Evolutionary conservation across 1,284 basidiomycete species (phyloP), one percentile per base, ranked within the genome.

Genomic region (Tetrapyrgos nigripes): DNA sequence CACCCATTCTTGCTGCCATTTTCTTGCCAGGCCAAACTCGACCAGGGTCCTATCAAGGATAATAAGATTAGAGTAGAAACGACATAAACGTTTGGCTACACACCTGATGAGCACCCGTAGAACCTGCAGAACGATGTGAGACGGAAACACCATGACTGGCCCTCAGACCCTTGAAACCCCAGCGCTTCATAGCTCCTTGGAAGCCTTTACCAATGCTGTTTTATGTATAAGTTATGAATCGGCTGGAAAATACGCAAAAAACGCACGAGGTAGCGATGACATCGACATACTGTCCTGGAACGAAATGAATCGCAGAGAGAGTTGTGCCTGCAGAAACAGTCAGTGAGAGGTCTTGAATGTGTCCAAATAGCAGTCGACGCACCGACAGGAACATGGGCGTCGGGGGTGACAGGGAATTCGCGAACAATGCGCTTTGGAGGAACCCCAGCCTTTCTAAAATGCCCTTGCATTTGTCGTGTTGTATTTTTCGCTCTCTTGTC

Each of bases 121-220:
- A 93, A 71, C 97, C 97, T 46, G 89, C 87, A 26, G 92, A 91
- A 72, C 97, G 91, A 83, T 99, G 97, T 27, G 94, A 94, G 66
- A 96, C 75, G 59, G 97, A 98, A 50, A 94, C 93, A 92, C 97
- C 97, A 75, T 99, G 97, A 75, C 94, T 94, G 2, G 95, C 96
- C 57, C 91, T 86, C 33, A 96, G 79, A 78, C 97, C 97, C 68
- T 89, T 86, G 79, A 97, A 99, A 48, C 91, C 91, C 88, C 94
- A 96, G 49, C 95, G 84, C 77, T 99, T 99, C 97, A 99, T 99
- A 47, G 85, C 89, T 71, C 97, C 97, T 66, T 95, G 92, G 76
- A 97, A 98, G 19, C 97, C 97, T 76, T 98, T 98, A 23, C 97
- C 97, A 64, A 96, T 92, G 3, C 95, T 97, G 66, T 5, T 44